Evolutionary conservation across 2,329 filamentous ascomycete genomes (phyloP), one percentile per base, ranked within the genome.

Genomic region (Beauveria sp.): DNA sequence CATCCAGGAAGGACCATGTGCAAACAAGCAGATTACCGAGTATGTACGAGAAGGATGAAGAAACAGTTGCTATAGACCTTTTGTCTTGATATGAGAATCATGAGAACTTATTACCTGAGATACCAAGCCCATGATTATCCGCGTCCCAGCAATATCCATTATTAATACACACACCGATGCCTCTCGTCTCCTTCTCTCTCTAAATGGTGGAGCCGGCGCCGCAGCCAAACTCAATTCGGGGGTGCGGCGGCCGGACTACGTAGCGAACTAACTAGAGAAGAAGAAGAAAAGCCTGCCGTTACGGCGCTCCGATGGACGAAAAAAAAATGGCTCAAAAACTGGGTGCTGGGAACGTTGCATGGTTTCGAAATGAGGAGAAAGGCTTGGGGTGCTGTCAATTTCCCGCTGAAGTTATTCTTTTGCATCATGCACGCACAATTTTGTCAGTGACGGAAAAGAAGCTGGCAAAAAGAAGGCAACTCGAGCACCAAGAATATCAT

Each of bases 401-500:
- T 8, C 14, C 26, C 10, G 28, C 26, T 6, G 2, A 26, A 30
- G 16, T 28, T 28, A 7, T 49, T 8, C 12, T 49, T 16, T 49
- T 16, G 12, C 18, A 9, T 51, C 26, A 18, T 51, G 5, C 16
- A 10, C 12, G 46, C 22, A 10, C 3, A 38, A 22, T 42, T 40
- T 40, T 40, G 10, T 24, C 20, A 24, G 20, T 24, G 16, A 38
- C 7, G 6, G 22, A 24, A 24, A 24, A 22, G 2, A 24, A 24
- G 22, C 22, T 3, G 22, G 22, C 10, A 42, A 16, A 10, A 30
- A 24, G 3, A 52, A 51, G 16, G 2, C 1, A 54, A 30, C 34
- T 52, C 28, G n/a, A 43, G n/a, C 7, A 40, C 22, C 22, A 18
- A 81, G 62, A 74, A 38, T 16, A 38, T 16, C 68, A 65, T 81